These are phyloP conservation scores for Colletotrichum sp. DNA, from an alignment of 2,329 filamentous ascomycete species.

Conservation along the genomic window DNA sequence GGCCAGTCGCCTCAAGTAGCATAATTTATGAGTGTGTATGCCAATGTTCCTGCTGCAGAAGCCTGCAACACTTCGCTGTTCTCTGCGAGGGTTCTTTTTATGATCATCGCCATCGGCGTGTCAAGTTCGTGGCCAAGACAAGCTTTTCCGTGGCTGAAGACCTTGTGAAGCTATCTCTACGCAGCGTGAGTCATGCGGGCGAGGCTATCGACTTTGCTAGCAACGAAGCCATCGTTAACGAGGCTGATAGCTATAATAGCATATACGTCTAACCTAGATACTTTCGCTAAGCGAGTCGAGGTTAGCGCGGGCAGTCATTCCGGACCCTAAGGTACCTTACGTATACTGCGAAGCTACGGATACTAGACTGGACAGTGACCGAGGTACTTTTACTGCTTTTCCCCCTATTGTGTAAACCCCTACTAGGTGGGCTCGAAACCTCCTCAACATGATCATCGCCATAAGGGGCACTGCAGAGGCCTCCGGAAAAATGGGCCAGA, in stretches of 20 bases:
- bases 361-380: background rate
- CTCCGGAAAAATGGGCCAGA: background rate
- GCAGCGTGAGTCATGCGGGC: too few relatives aligned
- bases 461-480: background rate
- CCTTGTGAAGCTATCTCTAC: too few relatives aligned
- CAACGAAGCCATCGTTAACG: too few relatives aligned
- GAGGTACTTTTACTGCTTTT: background rate
- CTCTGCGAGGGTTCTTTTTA: background rate
- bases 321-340: background rate
- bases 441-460: background rate
- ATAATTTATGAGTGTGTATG: background rate
- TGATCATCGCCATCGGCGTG: background rate
- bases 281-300: background rate
- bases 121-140: too few relatives aligned
- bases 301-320: background rate
- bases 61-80: background rate
- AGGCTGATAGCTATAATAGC: too few relatives aligned
- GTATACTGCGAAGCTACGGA: background rate
- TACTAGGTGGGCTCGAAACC: background rate
- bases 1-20: background rate
- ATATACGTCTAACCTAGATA: too few relatives aligned
- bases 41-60: background rate
- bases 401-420: background rate
- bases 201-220: too few relatives aligned
- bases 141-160: too few relatives aligned